Percentiles rank a stretch among this genome's conserved stretches.
Evolutionary conservation across 192 early-diverging fungal genomes (phyloP).

Genomic region (Backusella sp.): DNA sequence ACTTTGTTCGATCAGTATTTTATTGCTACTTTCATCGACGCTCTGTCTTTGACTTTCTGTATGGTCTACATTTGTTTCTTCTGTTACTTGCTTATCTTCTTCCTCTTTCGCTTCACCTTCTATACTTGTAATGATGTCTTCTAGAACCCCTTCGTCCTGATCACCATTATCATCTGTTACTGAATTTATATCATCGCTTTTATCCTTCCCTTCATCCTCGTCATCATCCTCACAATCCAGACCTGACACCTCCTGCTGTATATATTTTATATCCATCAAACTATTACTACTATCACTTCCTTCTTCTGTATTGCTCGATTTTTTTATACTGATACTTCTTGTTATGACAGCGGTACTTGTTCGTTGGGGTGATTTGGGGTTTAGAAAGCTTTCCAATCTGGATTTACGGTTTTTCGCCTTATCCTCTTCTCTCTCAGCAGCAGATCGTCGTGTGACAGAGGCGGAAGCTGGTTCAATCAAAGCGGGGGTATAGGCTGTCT

Average conservation of each 20-base stretch:
- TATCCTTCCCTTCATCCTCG: not conserved
- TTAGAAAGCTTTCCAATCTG: slow-evolving; percentile 6
- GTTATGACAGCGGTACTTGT: not conserved
- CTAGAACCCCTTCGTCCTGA: not conserved
- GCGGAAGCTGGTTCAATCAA: not conserved
- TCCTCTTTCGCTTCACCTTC: not conserved
- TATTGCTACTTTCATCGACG: not conserved
- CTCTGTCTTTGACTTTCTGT: not conserved
- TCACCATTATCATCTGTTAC: not conserved
- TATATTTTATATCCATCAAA: not conserved
- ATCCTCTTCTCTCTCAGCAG: not conserved
- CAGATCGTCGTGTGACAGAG: not conserved
- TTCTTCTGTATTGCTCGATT: not conserved
- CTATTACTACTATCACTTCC: too few species aligned
- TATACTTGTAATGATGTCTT: not conserved
- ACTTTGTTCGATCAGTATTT: not conserved
- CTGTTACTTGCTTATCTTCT: not conserved
- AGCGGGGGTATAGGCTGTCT: slow-evolving; percentile 8
- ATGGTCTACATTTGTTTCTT: not conserved
- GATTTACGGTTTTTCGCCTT: not conserved
- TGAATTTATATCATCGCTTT: not conserved
- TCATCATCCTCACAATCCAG: not conserved
- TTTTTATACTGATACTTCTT: not conserved
- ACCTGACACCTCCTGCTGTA: not conserved
- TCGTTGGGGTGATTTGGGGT: not conserved